phyloP scores from a whole-genome alignment of 257 asterid genomes.

The Penstemon eatonii region DNA sequence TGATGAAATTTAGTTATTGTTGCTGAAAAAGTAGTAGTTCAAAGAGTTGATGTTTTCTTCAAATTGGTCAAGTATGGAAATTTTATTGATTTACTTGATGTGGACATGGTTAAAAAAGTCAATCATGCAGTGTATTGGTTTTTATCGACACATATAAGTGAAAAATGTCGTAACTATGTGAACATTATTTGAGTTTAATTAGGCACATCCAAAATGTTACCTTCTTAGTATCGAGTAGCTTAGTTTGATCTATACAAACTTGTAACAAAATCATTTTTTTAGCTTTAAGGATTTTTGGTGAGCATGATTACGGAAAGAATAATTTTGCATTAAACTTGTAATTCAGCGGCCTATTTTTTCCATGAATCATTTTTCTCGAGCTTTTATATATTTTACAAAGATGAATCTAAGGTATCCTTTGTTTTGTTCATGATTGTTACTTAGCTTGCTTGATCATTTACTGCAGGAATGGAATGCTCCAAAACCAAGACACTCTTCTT shows the following conservation, averaged over 20 bases:
- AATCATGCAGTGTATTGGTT: constrained; percentile 15
- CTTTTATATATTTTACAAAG: not conserved
- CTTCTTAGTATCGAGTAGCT: constrained; percentile 22
- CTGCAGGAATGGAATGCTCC: constrained; percentile 86
- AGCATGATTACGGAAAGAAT: not conserved
- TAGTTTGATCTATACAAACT: constrained; percentile 23
- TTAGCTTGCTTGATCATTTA: constrained; percentile 14
- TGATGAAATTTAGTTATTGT: constrained; percentile 20
- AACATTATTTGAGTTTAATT: constrained; percentile 14
- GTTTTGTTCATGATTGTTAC: not conserved
- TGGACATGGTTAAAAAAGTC: constrained; percentile 8
- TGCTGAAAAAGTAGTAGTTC: constrained; percentile 20
- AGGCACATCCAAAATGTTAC: not conserved
- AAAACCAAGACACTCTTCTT: constrained; percentile 82
- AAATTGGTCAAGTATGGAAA: constrained; percentile 20
- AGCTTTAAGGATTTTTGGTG: not conserved
- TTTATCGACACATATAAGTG: constrained; percentile 15
- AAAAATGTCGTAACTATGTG: not conserved
- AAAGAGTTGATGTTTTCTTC: constrained; percentile 18
- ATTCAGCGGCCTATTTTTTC: not conserved
- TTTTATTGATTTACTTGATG: constrained; percentile 22
- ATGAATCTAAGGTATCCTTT: not conserved
- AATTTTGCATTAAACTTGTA: constrained; percentile 1
- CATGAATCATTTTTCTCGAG: too few relatives aligned
- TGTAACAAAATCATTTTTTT: too few relatives aligned